Conservation (phyloP, 768 basidiomycete species). For the Mycena polygramma region DNA sequence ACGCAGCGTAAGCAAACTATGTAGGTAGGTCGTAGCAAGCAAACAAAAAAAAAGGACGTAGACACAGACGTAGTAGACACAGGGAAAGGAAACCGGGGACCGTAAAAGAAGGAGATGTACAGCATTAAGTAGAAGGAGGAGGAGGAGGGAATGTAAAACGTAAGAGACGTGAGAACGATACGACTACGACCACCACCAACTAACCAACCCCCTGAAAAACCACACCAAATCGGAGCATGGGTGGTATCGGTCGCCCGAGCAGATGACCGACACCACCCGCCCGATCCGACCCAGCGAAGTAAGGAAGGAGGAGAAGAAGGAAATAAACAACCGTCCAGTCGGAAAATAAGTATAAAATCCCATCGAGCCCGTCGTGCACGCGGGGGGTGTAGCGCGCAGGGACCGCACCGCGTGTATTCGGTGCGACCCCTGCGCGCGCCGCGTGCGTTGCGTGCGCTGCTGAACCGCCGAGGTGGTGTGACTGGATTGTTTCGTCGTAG, state of each 20-base stretch:
- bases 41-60: neutral
- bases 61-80: neutral
- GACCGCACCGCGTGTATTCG: conserved; percentile 1
- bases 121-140: neutral
- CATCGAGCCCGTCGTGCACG: neutral
- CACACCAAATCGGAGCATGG: too few species aligned
- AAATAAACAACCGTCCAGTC: conserved; percentile 7
- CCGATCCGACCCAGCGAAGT: neutral
- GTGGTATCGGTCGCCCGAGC: too few species aligned
- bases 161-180: neutral
- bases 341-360: neutral
- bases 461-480: too few species aligned
- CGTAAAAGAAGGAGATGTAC: neutral
- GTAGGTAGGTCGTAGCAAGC: too few species aligned
- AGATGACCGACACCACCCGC: neutral
- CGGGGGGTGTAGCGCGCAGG: neutral
- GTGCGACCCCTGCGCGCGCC: conserved; percentile 1
- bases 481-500: too few species aligned
- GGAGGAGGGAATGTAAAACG: neutral
- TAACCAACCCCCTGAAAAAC: neutral
- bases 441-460: neutral
- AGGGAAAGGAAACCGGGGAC: neutral
- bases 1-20: neutral
- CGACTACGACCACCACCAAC: neutral
- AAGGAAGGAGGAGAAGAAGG: neutral